phyloP scores from a whole-genome alignment of 2,329 filamentous ascomycete species.

The Cladophialophora carrionii region DNA sequence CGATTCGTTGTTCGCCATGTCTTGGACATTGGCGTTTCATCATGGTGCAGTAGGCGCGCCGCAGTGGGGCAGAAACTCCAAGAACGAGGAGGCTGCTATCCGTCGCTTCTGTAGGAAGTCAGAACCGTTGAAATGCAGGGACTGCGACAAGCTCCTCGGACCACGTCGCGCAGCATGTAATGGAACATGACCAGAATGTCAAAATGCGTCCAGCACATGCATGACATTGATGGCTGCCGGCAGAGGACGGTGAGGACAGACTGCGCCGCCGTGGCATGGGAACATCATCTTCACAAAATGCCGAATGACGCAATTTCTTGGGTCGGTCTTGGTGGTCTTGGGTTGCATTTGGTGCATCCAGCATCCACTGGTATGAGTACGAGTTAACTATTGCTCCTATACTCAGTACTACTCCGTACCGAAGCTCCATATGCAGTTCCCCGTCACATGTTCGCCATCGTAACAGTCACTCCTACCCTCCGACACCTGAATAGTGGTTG shows the following conservation, averaged over 20 bases:
- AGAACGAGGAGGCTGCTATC: neutral
- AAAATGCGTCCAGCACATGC: neutral
- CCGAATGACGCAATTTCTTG: neutral
- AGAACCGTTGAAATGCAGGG: neutral
- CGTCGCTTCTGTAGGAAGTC: neutral
- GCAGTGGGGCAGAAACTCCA: slow-evolving; percentile 3
- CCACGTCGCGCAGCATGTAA: neutral
- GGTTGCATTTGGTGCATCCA: neutral
- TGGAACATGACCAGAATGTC: neutral
- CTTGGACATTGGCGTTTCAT: slow-evolving; percentile 9
- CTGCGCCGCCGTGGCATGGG: neutral
- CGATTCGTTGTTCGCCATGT: neutral
- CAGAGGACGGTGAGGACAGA: neutral
- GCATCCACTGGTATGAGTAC: neutral
- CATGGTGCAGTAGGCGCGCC: slow-evolving; percentile 7
- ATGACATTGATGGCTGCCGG: neutral
- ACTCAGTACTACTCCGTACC: too few species aligned
- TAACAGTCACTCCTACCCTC: neutral
- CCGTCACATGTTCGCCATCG: neutral
- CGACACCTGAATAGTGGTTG: slow-evolving; percentile 53
- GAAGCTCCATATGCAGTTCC: neutral
- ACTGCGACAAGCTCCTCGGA: neutral
- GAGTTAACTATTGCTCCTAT: neutral
- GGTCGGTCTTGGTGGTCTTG: neutral
- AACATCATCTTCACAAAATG: neutral